A percentile compares a stretch with the other conserved stretches of the same genome.
Conservation (phyloP, 2,329 filamentous ascomycete species). For the Sarocladium oryzae region DNA sequence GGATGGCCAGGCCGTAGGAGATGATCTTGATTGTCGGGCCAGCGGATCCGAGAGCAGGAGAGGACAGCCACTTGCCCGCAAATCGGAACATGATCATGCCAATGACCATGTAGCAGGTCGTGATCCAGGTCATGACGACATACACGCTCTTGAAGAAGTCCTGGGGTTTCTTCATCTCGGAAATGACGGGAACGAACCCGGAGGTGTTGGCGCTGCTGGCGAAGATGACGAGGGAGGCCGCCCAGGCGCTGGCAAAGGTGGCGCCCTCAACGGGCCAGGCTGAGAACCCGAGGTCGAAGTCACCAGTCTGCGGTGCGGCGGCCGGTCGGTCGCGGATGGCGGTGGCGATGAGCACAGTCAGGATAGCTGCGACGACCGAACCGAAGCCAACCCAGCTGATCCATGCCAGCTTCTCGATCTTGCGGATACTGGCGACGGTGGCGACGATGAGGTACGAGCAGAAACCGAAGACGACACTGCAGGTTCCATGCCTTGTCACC, state of each 20-base stretch:
- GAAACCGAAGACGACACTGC: conserved; percentile 5
- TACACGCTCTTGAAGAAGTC: conserved; percentile 9
- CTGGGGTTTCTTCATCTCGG: conserved; percentile 8
- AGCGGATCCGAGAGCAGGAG: conserved; percentile 7
- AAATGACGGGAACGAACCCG: conserved; percentile 9
- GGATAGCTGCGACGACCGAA: conserved; percentile 5
- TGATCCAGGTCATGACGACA: conserved; percentile 6
- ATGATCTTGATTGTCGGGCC: conserved; percentile 3
- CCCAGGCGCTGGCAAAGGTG: conserved; percentile 7
- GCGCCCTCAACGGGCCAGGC: conserved; percentile 1
- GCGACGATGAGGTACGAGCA: conserved; percentile 4
- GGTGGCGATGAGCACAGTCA: conserved; percentile 8
- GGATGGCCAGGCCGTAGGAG: conserved; percentile 18
- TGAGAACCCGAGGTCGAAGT: conserved; percentile 8
- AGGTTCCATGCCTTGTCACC: conserved; percentile 1
- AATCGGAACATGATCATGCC: conserved; percentile 9
- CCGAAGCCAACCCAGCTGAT: conserved; percentile 9
- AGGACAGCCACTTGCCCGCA: conserved; percentile 6
- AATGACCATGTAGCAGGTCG: conserved; percentile 7
- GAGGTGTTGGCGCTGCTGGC: conserved; percentile 5
- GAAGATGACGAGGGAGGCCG: conserved; percentile 8
- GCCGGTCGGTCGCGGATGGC: conserved; percentile 3
- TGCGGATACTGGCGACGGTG: conserved; percentile 1
- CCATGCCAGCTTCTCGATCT: conserved; percentile 6
- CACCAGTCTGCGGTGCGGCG: conserved; percentile 4